Evolutionary conservation across 2,329 filamentous ascomycete genomes (phyloP), one percentile per base, ranked within the genome.

Genomic region (Colletotrichum musicola): DNA sequence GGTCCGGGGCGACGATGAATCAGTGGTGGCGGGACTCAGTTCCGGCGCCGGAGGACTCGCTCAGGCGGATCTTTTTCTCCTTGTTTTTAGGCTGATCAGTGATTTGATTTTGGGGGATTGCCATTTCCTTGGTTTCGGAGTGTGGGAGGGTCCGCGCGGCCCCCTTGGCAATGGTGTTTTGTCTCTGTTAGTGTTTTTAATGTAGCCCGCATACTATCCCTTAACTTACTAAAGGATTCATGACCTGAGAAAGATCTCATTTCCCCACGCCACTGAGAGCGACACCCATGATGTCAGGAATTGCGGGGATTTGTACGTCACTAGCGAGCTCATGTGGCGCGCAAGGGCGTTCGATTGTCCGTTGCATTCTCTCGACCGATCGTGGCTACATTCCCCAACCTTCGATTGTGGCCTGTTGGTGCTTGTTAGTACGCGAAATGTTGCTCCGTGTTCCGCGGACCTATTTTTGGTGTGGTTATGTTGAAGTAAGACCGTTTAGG

Each of bases 291-390:
- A 30, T 60, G 55, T 61, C 62, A 60, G 55, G 55, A 60, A 50
- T 20, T 65, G 50, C 62, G 55, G 65, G 50, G 49, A 60, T 27
- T 27, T 22, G 13, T 65, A 68, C 65, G 65, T 68, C 65, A 68
- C 65, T 14, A 25, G 25, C 49, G 62, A 30, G 38, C 16, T 44
- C 40, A 30, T 13, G 62, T 65, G 65, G 62, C 62, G 62, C 62
- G 54, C 30, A 46, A 44, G 50, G 30, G 20, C 47, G 25, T 44
- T 20, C 47, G 30, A 64, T 64, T 51, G 6, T 47, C 56, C 59
- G 25, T 59, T 38, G 14, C 1, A 7, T 30, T 49, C 3, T 42
- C n/a, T 1, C 22, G 35, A 25, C 40, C 40, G 40, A 30, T 13
- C 50, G 64, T 63, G 38, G 35, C 49, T 35, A 25, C 55, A 38